Conservation (phyloP, 352 stramenopile species). For the Phytophthora megakarya region DNA sequence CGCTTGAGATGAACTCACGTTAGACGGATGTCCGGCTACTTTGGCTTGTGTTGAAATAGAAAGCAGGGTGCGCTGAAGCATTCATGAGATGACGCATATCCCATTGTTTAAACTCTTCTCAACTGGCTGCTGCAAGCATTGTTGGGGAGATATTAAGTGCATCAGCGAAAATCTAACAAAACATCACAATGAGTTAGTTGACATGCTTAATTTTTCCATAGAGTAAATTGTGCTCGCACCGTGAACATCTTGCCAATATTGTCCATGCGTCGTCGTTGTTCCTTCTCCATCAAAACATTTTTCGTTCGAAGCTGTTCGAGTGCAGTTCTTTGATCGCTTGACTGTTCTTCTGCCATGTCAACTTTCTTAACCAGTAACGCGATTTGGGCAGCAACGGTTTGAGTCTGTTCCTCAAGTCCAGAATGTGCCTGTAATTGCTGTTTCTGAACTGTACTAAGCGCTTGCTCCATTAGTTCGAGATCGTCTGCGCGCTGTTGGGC, state of each 20-base stretch:
- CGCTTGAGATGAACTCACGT: slow-evolving; percentile 82
- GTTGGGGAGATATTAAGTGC: slow-evolving; percentile 61
- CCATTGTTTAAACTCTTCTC: slow-evolving; percentile 4
- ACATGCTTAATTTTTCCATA: not conserved
- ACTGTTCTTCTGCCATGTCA: slow-evolving; percentile 56
- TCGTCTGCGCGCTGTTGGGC: slow-evolving; percentile 70
- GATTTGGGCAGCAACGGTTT: slow-evolving; percentile 44
- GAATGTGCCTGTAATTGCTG: slow-evolving; percentile 64
- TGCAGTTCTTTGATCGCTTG: slow-evolving; percentile 32
- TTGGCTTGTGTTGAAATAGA: slow-evolving; percentile 36
- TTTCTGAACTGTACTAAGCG: slow-evolving; percentile 63
- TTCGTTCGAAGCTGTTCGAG: slow-evolving; percentile 66
- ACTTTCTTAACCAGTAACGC: slow-evolving; percentile 60
- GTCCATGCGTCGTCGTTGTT: slow-evolving; percentile 75
- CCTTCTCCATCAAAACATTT: slow-evolving; percentile 60
- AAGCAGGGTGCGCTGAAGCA: slow-evolving; percentile 11
- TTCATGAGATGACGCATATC: not conserved
- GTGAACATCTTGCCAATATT: slow-evolving; percentile 81
- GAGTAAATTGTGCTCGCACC: slow-evolving; percentile 31
- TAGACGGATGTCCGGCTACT: slow-evolving; percentile 19
- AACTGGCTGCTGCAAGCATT: slow-evolving; percentile 29
- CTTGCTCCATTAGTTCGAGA: slow-evolving; percentile 78
- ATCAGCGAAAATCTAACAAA: slow-evolving; percentile 66
- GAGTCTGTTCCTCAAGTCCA: slow-evolving; percentile 58
- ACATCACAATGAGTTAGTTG: slow-evolving; percentile 3